Conservation (phyloP, 2,329 filamentous ascomycete genomes). For the Claviceps humidiphila region DNA sequence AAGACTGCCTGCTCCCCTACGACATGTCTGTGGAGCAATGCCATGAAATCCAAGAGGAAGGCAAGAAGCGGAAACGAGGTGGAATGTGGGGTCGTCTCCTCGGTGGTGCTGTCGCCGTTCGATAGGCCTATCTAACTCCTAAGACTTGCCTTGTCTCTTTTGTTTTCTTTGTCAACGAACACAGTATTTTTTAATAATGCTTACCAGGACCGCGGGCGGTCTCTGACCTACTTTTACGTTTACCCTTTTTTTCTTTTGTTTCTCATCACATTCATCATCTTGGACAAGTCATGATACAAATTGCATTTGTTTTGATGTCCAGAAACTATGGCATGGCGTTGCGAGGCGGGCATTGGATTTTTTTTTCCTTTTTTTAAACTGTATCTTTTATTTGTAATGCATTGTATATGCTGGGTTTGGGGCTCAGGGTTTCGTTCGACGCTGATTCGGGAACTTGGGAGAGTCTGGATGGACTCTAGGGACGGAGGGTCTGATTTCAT, state of each 20-base stretch:
- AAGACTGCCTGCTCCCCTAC: slow-evolving; percentile 34
- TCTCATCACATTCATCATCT: too few species aligned
- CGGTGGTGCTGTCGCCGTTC: slow-evolving; percentile 28
- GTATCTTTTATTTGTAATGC: too few species aligned
- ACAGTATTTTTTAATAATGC: background rate
- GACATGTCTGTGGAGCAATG: slow-evolving; percentile 42
- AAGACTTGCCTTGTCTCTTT: background rate
- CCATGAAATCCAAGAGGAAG: slow-evolving; percentile 33
- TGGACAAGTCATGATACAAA: background rate
- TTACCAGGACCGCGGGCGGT: background rate
- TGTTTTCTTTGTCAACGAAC: background rate
- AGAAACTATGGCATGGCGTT: background rate
- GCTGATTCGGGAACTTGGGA: too few species aligned
- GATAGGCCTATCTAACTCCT: slow-evolving; percentile 12
- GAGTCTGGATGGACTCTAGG: too few species aligned
- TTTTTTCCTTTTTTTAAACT: too few species aligned
- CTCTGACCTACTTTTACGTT: background rate
- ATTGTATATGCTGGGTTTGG: too few species aligned
- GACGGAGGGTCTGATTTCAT: too few species aligned
- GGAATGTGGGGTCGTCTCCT: slow-evolving; percentile 42
- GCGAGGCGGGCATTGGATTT: background rate
- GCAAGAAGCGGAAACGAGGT: slow-evolving; percentile 35
- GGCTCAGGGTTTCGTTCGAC: too few species aligned
- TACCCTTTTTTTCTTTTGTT: background rate
- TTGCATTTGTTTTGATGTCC: background rate